phyloP scores from a whole-genome alignment of 2,329 filamentous ascomycete genomes.

The Parascedosporium putredinis region DNA sequence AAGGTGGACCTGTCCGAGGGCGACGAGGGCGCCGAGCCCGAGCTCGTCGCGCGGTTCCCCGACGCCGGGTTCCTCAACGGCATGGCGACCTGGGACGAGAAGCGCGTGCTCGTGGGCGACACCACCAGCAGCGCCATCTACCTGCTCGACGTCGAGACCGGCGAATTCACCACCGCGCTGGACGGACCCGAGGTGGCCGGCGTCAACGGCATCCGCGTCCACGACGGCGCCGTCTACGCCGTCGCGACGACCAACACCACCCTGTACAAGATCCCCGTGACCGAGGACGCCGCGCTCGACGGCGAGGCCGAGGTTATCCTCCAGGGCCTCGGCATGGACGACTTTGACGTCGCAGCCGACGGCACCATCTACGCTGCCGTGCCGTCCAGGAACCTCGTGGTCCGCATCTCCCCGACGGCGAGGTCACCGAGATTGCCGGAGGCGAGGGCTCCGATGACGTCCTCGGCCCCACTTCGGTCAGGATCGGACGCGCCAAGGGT shows the following conservation, averaged over 20 bases:
- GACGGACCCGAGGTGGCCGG: background rate
- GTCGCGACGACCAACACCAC: background rate
- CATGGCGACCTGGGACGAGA: conserved; percentile 6
- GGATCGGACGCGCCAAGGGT: background rate
- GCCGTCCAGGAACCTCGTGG: background rate
- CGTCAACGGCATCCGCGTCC: conserved; percentile 6
- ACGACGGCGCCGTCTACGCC: conserved; percentile 3
- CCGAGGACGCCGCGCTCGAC: background rate
- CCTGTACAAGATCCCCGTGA: conserved; percentile 7
- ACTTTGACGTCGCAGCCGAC: conserved; percentile 7
- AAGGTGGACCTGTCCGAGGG: conserved; percentile 4
- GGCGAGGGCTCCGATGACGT: background rate
- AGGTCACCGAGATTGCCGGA: background rate
- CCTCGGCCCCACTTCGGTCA: conserved; percentile 2
- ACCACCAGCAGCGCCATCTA: background rate
- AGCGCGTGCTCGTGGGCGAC: conserved; percentile 5
- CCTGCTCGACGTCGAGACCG: conserved; percentile 6
- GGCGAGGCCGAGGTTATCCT: conserved; percentile 1
- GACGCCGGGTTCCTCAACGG: conserved; percentile 8
- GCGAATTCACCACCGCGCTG: conserved; percentile 3
- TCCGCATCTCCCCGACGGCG: conserved; percentile 3
- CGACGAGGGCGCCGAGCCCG: background rate
- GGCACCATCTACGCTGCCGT: conserved; percentile 7
- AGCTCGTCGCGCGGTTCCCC: conserved; percentile 5
- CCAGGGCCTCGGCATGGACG: conserved; percentile 1